Conservation (phyloP, 495 filamentous ascomycete species). For the Neurospora tetrasperma region DNA sequence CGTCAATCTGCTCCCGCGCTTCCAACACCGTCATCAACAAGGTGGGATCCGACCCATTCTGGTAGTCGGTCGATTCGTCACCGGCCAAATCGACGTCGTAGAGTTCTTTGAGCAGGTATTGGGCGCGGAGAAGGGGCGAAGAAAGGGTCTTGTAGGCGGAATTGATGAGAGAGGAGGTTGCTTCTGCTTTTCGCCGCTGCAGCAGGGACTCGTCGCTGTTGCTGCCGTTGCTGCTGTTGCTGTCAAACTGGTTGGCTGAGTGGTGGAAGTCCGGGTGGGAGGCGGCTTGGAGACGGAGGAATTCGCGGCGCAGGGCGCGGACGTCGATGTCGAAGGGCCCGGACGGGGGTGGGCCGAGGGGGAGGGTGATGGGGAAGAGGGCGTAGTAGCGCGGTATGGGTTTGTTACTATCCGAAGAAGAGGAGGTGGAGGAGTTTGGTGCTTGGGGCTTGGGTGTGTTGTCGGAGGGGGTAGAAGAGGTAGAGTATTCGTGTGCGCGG, state of each 20-base stretch:
- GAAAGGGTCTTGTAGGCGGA: constrained; percentile 77
- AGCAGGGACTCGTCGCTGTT: not conserved
- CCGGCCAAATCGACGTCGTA: constrained; percentile 67
- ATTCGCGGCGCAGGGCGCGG: constrained; percentile 65
- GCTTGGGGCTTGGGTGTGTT: not conserved
- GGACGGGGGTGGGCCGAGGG: constrained; percentile 66
- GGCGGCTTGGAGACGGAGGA: constrained; percentile 66
- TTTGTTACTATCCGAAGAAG: not conserved
- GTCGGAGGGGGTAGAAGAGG: not conserved
- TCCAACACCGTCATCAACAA: constrained; percentile 85
- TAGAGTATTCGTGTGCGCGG: too few relatives aligned
- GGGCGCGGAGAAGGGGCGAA: constrained; percentile 65
- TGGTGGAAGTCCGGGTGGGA: constrained; percentile 77
- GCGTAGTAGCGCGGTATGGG: constrained; percentile 51
- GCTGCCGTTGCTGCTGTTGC: not conserved
- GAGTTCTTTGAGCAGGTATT: constrained; percentile 63
- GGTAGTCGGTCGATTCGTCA: constrained; percentile 55
- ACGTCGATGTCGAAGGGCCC: constrained; percentile 66
- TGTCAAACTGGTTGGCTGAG: constrained; percentile 19
- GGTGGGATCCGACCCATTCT: constrained; percentile 60
- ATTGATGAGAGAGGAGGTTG: constrained; percentile 69
- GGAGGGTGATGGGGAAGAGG: constrained; percentile 75
- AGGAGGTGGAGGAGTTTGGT: not conserved
- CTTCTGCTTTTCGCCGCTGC: constrained; percentile 44
- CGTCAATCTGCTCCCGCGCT: constrained; percentile 74